These are phyloP conservation scores for Spergularia marina DNA, from an alignment of 148 eudicot genomes.

Conservation along the genomic window DNA sequence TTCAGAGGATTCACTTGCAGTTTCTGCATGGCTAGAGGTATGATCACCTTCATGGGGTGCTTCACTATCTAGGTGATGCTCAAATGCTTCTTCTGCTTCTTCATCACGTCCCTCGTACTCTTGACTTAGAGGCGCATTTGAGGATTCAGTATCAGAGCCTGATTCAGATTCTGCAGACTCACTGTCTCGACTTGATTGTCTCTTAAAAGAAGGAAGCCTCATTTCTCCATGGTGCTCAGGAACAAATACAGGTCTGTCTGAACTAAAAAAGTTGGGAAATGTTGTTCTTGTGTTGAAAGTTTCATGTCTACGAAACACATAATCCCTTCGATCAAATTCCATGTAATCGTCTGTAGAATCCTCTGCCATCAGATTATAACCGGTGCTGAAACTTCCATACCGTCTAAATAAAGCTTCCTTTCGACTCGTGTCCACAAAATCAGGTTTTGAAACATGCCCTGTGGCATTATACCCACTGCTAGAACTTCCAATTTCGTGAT, in stretches of 20 bases:
- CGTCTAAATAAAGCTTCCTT: conserved; percentile 30
- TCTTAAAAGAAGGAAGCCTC: conserved; percentile 37
- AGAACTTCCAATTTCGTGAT: conserved; percentile 22
- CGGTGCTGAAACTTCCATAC: conserved; percentile 27
- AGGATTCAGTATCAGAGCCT: conserved; percentile 34
- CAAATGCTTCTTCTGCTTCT: conserved; percentile 23
- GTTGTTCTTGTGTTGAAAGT: conserved; percentile 32
- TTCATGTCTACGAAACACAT: conserved; percentile 39
- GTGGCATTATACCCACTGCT: not conserved
- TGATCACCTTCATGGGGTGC: conserved; percentile 26
- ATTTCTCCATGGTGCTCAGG: conserved; percentile 34
- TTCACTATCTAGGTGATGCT: conserved; percentile 22
- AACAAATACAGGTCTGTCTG: conserved; percentile 40
- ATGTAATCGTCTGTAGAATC: conserved; percentile 29
- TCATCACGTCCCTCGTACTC: conserved; percentile 30
- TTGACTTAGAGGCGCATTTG: conserved; percentile 25
- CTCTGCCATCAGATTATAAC: conserved; percentile 27
- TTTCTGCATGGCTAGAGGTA: conserved; percentile 37
- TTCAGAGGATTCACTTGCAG: conserved; percentile 56
- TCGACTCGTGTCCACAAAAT: conserved; percentile 2
- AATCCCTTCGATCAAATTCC: conserved; percentile 29
- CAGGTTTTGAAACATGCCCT: conserved; percentile 9
- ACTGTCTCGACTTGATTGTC: conserved; percentile 58
- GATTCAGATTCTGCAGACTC: conserved; percentile 29
- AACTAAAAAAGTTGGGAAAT: conserved; percentile 8